These are phyloP conservation scores for Alnus glutinosa DNA, from an alignment of 306 rosid species.

Conservation along the genomic window DNA sequence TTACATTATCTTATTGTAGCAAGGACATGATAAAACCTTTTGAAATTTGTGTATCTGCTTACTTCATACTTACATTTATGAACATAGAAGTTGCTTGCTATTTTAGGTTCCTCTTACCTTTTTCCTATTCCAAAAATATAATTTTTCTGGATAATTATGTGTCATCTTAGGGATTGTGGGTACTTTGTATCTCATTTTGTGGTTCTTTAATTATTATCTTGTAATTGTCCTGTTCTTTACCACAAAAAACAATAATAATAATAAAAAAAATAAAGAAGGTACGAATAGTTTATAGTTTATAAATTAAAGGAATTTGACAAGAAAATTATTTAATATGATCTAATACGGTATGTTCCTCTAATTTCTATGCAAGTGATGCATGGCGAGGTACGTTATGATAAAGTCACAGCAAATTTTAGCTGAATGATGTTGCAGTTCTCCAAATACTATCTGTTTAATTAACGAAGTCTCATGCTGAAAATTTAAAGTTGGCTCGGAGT, in stretches of 20 bases:
- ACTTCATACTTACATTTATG: no score
- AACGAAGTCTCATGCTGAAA: not conserved
- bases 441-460: not conserved
- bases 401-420: not conserved
- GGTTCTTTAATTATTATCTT: not conserved
- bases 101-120: not conserved
- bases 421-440: not conserved
- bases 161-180: not conserved
- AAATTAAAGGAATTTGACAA: not conserved
- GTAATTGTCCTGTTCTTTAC: not conserved
- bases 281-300: not conserved
- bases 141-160: not conserved
- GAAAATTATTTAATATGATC: not conserved
- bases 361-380: not conserved
- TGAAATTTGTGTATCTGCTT: not conserved
- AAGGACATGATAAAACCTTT: not conserved
- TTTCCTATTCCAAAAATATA: not conserved
- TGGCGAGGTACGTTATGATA: not conserved
- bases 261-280: not conserved
- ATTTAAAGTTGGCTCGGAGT: no score
- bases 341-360: not conserved
- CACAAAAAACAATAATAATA: not conserved
- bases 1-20: no score
- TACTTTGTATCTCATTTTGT: not conserved
- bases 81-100: no score